These are phyloP conservation scores for Gomphus bonarii DNA, from an alignment of 1,284 basidiomycete genomes.

Conservation along the genomic window DNA sequence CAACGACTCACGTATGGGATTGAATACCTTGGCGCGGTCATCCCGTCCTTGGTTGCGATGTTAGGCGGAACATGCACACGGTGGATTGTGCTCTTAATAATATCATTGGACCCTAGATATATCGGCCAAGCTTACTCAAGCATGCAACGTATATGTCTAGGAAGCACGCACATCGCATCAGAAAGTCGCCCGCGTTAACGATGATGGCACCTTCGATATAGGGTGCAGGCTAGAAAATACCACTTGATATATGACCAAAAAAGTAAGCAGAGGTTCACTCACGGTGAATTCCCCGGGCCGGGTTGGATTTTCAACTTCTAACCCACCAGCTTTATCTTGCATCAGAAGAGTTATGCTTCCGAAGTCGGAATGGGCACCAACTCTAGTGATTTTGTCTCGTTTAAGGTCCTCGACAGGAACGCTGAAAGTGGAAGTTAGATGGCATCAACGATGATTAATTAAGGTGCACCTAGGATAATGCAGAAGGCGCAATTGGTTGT, in stretches of 20 bases:
- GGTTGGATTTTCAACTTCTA: conserved; percentile 48
- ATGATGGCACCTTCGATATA: conserved; percentile 42
- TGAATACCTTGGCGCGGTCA: conserved; percentile 40
- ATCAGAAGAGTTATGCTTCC: conserved; percentile 46
- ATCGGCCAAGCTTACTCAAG: neutral
- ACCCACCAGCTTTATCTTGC: conserved; percentile 48
- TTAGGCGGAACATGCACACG: conserved; percentile 41
- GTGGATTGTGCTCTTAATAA: conserved; percentile 48
- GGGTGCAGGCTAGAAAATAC: conserved; percentile 28
- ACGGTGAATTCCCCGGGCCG: conserved; percentile 36
- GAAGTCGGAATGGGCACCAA: conserved; percentile 51
- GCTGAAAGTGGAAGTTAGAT: conserved; percentile 18
- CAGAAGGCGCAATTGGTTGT: conserved; percentile 49
- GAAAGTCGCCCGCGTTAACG: conserved; percentile 51
- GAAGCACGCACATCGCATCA: conserved; percentile 36
- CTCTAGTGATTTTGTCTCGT: conserved; percentile 34
- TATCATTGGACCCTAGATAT: conserved; percentile 46
- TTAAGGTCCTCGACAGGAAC: conserved; percentile 26
- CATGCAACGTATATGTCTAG: neutral
- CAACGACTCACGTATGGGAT: conserved; percentile 40
- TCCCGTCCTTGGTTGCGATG: conserved; percentile 19
- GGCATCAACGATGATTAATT: neutral
- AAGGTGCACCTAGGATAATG: conserved; percentile 40
- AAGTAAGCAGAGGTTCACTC: neutral
- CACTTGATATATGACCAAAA: neutral